Percentiles rank a stretch among this genome's conserved stretches.
phyloP scores from a whole-genome alignment of 768 basidiomycete genomes.

The Pleurotus pulmonarius region DNA sequence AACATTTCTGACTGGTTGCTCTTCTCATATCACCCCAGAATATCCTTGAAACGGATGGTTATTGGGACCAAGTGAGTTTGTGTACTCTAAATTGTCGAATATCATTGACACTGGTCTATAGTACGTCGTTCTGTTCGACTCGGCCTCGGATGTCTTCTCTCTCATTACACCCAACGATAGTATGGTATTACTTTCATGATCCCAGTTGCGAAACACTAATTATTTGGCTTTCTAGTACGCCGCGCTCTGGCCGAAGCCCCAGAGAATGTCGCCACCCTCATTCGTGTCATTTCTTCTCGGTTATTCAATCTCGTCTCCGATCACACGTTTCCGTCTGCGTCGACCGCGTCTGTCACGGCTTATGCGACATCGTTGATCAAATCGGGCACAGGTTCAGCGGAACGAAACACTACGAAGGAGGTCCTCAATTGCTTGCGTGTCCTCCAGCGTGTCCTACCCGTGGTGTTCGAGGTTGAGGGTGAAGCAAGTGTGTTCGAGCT shows the following conservation, averaged over 20 bases:
- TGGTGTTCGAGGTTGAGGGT: constrained; percentile 79
- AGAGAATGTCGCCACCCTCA: constrained; percentile 81
- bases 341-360: constrained; percentile 54
- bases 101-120: constrained; percentile 21
- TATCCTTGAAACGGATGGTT: constrained; percentile 70
- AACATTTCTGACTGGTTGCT: not conserved
- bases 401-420: constrained; percentile 76
- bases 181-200: constrained; percentile 32
- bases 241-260: constrained; percentile 79
- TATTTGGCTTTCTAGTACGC: constrained; percentile 51
- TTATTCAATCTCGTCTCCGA: constrained; percentile 75
- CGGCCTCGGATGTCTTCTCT: constrained; percentile 87
- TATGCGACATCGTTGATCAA: constrained; percentile 73
- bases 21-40: constrained; percentile 40
- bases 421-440: constrained; percentile 91
- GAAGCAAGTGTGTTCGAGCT: constrained; percentile 72
- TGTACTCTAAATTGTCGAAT: not conserved
- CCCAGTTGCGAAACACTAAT: constrained; percentile 8
- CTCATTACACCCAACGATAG: constrained; percentile 83
- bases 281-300: constrained; percentile 63
- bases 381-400: constrained; percentile 33
- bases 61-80: constrained; percentile 81
- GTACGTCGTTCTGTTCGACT: constrained; percentile 86
- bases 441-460: constrained; percentile 83
- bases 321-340: constrained; percentile 71